Evolutionary conservation across 768 basidiomycete genomes (phyloP), one percentile per base, ranked within the genome.

Genomic region (Mycena rosella): DNA sequence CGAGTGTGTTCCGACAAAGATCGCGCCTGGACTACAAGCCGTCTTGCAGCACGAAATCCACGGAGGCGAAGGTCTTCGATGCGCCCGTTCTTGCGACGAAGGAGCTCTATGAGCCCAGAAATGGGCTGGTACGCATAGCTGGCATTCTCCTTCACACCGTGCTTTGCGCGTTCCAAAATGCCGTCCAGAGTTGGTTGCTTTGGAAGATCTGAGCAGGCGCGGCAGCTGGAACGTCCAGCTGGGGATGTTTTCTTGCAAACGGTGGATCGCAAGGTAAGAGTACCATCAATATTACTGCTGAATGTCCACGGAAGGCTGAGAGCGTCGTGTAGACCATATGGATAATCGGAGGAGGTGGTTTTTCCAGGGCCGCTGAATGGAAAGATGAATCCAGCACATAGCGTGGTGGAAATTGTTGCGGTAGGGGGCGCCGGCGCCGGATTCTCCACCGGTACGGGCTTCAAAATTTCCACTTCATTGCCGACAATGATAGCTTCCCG

Each of bases 41-140:
- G 44, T 14, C 6, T 11, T 4, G 45, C 62, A 0, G 29, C 11
- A 17, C 26, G 51, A 1, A 58, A 24, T 14, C 56, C 63, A 1
- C n/a, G 18, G 38, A 65, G 9, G 3, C 56, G 56, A n/a, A 65
- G 48, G 40, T 51, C 38, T 18, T 65, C 2, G 22, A 65, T 57
- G 0, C 22, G 56, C 40, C 52, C 2, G 22, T 57, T 56, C 20
- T 64, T 56, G 29, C 54, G 63, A 9, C 36, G 45, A 11, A 64
- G 0, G 15, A 57, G 2, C 27, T 64, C 45, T 1, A 30, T 42
- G 7, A 64, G 54, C 6, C 54, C 63, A 3, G 55, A 30, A 13
- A 55, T n/a, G 3, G 38, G 5, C 15, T 63, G 36, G 36, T 52
- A 52, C 11, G 38, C 56, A 17, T 58, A 59, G 9, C 53, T 51